phyloP scores from a whole-genome alignment of 2,329 filamentous ascomycete genomes.

The Parascedosporium putredinis region DNA sequence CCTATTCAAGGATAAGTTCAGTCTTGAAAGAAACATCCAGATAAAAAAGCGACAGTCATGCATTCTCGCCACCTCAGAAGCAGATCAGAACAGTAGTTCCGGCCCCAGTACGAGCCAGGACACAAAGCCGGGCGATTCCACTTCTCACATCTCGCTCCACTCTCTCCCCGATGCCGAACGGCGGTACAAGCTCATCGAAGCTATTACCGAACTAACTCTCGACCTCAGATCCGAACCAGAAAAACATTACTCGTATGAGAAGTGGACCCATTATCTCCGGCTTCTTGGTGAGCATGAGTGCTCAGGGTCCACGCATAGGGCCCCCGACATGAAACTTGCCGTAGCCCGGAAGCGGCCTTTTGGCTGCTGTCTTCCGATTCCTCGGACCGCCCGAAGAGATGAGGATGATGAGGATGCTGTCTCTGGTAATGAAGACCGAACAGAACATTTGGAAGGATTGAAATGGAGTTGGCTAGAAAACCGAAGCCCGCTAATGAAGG shows the following conservation, averaged over 20 bases:
- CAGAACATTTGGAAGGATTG: neutral
- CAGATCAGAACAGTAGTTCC: too few species aligned
- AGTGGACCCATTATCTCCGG: conserved; percentile 77
- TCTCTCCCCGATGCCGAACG: neutral
- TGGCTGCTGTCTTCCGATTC: neutral
- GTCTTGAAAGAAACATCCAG: neutral
- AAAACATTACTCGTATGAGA: conserved; percentile 65
- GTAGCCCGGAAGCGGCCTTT: neutral
- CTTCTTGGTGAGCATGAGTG: conserved; percentile 61
- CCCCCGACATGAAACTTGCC: conserved; percentile 22
- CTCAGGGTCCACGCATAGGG: conserved; percentile 26
- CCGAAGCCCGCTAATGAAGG: neutral
- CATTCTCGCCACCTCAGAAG: too few species aligned
- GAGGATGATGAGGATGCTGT: conserved; percentile 10
- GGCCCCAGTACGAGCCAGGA: too few species aligned
- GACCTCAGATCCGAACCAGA: conserved; percentile 46
- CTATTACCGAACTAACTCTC: conserved; percentile 54
- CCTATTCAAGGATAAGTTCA: conserved; percentile 21
- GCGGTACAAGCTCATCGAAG: conserved; percentile 57
- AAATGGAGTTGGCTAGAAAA: neutral
- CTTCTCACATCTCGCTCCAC: neutral
- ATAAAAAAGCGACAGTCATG: neutral
- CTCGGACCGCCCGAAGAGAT: too few species aligned
- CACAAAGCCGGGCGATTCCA: too few species aligned
- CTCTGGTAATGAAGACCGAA: neutral